Base-by-base conservation (phyloP, 108 stramenopile species). In the Stephanodiscus minutulus region DNA sequence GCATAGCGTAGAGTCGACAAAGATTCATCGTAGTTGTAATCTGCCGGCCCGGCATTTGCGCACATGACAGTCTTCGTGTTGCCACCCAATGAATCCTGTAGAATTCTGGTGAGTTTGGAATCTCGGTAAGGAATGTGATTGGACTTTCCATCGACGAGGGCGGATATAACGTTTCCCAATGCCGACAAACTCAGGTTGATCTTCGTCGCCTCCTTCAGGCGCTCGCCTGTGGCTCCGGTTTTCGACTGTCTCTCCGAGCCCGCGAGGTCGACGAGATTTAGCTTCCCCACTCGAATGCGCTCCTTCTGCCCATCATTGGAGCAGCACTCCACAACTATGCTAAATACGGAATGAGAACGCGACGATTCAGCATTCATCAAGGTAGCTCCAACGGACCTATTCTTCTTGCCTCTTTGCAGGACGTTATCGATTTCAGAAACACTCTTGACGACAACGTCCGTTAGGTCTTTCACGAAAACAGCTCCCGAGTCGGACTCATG, bases 91-190 rank as follows among this genome's bases (percentile, higher is more conserved):
- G 96, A 96, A 66, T 98, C 97, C 70, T 99, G 98, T 24, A 99
- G 88, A 31, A 99, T 95, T 0, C 99, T 86, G 21, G 99, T 99
- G 54, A 99, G 85, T 79, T 99, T 99, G 9, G 95, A 96, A 84
- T 99, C 99, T 13, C 98, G 89, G 85, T 99, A 99, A 22, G 98
- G 98, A 48, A 99, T 89, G 68, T 99, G 98, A 57, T 88, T 84
- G 9, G 93, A 91, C 75, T 95, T 96, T 27, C 91, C 87, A 72
- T 97, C 90, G 21, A 98, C 97, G 7, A 99, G 94, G 7, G 97
- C 97, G 29, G 83, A 83, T 71, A 99, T 99, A 47, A 99, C 98
- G 79, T 98, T 98, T 17, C 98, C 98, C 28, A 99, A 91, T 9
- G 98, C 97, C 61, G 97, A 91, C 17, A 99, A 89, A 68, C 95